These are phyloP conservation scores for Sporothrix humicola DNA, from an alignment of 2,329 filamentous ascomycete genomes.

Conservation along the genomic window DNA sequence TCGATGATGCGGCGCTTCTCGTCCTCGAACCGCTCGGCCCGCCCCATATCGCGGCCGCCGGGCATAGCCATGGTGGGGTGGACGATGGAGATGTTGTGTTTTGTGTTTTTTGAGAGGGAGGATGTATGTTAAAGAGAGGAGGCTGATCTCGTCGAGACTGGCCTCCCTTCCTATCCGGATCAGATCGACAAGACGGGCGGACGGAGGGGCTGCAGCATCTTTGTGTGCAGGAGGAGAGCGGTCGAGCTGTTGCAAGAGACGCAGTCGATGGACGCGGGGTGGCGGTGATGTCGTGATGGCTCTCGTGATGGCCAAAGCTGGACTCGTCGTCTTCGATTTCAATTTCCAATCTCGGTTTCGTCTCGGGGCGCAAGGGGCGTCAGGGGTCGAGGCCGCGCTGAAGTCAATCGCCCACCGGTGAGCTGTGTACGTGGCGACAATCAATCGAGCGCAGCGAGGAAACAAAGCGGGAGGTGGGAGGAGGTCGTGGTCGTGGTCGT, in stretches of 20 bases:
- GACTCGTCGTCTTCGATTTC: neutral
- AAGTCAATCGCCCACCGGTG: conserved; percentile 11
- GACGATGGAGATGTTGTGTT: no score
- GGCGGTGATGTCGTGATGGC: neutral
- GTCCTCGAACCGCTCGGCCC: conserved; percentile 90
- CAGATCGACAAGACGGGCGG: conserved; percentile 27
- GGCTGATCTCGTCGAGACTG: neutral
- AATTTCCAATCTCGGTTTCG: neutral
- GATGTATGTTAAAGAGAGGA: neutral
- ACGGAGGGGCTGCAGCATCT: conserved; percentile 28
- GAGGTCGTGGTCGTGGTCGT: neutral
- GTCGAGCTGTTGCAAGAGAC: neutral
- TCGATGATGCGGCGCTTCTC: conserved; percentile 94
- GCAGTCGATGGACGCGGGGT: neutral
- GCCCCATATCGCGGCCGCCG: conserved; percentile 48
- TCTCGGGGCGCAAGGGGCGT: conserved; percentile 12
- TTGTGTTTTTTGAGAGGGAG: no score
- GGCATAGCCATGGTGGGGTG: conserved; percentile 42
- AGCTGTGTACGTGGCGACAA: neutral
- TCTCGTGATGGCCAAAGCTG: neutral
- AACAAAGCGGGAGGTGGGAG: neutral
- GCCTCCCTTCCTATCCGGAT: conserved; percentile 26
- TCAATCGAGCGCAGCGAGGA: neutral
- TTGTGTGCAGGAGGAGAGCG: conserved; percentile 2
- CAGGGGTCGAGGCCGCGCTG: conserved; percentile 14